Percentiles rank a stretch among this genome's conserved stretches.
Evolutionary conservation across 805 yeast genomes (phyloP).

Genomic region (Huiozyma naganishii): DNA sequence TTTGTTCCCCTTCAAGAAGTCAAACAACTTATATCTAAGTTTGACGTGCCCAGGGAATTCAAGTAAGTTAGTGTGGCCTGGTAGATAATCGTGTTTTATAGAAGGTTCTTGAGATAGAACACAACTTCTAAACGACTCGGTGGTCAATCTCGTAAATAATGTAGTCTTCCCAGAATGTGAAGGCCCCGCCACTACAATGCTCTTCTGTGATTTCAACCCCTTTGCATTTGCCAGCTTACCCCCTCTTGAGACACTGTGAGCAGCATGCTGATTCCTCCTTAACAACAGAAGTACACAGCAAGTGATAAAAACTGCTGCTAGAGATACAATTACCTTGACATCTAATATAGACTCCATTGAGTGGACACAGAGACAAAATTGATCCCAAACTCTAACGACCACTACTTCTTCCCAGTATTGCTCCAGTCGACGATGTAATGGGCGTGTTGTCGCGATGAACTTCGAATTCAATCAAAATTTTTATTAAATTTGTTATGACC

Average conservation of each 20-base stretch:
- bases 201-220: background rate
- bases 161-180: conserved; percentile 58
- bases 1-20: conserved; percentile 33
- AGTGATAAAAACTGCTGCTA: no score
- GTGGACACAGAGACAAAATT: no score
- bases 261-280: background rate
- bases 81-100: background rate
- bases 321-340: no score
- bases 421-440: no score
- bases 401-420: no score
- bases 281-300: background rate
- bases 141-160: conserved; percentile 31
- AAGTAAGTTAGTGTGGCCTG: background rate
- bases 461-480: no score
- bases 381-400: no score
- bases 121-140: conserved; percentile 26
- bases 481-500: no score
- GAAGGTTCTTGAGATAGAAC: conserved; percentile 39
- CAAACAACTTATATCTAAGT: conserved; percentile 45
- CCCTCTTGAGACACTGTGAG: background rate
- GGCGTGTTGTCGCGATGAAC: no score
- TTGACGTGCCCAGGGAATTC: conserved; percentile 77
- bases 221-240: background rate
- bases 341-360: no score
- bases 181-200: conserved; percentile 52